Evolutionary conservation across 2,329 filamentous ascomycete genomes (phyloP), one percentile per base, ranked within the genome.

Genomic region (Fusarium incarnatum): DNA sequence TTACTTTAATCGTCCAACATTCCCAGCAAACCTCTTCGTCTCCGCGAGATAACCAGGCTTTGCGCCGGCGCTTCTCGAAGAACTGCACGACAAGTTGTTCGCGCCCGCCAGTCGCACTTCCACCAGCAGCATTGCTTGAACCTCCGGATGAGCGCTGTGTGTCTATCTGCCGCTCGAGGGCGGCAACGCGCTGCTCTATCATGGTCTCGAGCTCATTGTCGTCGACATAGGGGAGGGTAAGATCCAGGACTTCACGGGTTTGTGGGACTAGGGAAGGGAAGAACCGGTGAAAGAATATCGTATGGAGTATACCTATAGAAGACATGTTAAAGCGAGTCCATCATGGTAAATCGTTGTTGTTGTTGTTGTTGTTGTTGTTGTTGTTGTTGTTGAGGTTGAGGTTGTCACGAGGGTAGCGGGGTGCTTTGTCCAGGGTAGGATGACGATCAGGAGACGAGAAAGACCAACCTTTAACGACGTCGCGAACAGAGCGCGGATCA

Each of bases 11-110:
- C 46, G 92, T 94, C 96, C 96, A 99, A 77, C 89, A 90, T 85
- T 98, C 96, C 96, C 96, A 99, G 79, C 94, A 97, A 20, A 98
- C 90, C 79, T 98, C 94, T 79, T 98, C 94, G 72, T 98, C 95
- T 25, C 89, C 91, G 75, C 81, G 87, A 83, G 94, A 91, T 80
- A 93, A 91, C 79, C 92, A 94, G 3, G 89, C 87, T 84, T 94
- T 96, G 73, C 92, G 88, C 64, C 94, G 87, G 78, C 91, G 92
- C 86, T 95, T 96, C 83, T 99, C 95, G 73, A 97, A 97, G 83
- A 98, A 98, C 83, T 97, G 93, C 34, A 98, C 92, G 4, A 90
- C 89, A 68, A 97, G 88, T 78, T 94, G 90, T 30, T 92, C 94
- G 58, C 93, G 86, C 4, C 92, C 91, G 50, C 91, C 89, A 54